Percentiles rank a stretch among this genome's conserved stretches.
phyloP scores from a whole-genome alignment of 2,329 filamentous ascomycete species.

The Diplodia mutila region DNA sequence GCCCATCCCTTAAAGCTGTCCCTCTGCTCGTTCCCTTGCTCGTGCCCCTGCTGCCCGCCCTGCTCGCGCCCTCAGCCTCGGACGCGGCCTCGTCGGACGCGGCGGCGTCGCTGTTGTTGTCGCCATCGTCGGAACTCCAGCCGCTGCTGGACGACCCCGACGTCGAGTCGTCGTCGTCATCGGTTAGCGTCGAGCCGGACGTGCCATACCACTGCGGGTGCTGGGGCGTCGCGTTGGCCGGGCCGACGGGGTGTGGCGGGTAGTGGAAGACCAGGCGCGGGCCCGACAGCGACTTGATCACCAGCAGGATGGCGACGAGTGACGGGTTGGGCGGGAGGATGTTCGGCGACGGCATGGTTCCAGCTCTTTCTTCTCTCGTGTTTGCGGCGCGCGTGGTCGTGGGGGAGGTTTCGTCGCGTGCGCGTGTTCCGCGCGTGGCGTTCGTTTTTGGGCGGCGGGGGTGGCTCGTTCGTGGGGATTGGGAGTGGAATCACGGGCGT shows the following conservation, averaged over 20 bases:
- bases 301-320: conserved; percentile 47
- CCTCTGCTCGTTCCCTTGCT: conserved; percentile 42
- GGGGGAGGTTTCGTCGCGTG: background rate
- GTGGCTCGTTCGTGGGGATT: background rate
- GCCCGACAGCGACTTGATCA: conserved; percentile 41
- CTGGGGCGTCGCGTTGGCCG: conserved; percentile 39
- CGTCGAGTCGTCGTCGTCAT: conserved; percentile 32
- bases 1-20: conserved; percentile 35
- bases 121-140: conserved; percentile 39
- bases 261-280: conserved; percentile 49
- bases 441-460: background rate
- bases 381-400: background rate
- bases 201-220: conserved; percentile 44
- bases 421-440: background rate
- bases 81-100: conserved; percentile 31
- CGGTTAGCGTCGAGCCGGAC: conserved; percentile 41
- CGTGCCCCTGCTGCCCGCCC: conserved; percentile 24
- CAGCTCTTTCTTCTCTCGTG: background rate
- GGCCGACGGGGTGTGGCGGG: conserved; percentile 42
- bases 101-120: conserved; percentile 28
- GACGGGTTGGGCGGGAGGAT: conserved; percentile 30
- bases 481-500: background rate
- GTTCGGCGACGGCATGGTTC: conserved; percentile 20
- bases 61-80: conserved; percentile 5
- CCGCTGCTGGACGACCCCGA: conserved; percentile 16